These are phyloP conservation scores for Trichoderma orchidacearum DNA, from an alignment of 495 filamentous ascomycete species.

Conservation along the genomic window DNA sequence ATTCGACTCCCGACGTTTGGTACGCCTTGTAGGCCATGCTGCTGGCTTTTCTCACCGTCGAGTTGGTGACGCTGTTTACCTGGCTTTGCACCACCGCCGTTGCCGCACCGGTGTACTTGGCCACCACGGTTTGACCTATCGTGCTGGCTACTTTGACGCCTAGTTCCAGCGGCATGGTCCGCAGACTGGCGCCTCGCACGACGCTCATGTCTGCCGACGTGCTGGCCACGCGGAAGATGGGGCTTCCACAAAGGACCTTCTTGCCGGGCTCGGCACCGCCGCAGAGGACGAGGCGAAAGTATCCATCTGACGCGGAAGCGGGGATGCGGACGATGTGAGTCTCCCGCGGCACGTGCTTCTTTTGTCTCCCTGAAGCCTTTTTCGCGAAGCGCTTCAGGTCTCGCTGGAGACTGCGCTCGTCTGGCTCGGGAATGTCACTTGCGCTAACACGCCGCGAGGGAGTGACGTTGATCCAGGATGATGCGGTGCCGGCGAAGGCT, in stretches of 20 bases:
- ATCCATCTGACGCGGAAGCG: slow-evolving; percentile 47
- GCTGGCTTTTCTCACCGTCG: slow-evolving; percentile 25
- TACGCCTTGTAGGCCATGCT: slow-evolving; percentile 20
- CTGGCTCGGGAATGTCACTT: slow-evolving; percentile 28
- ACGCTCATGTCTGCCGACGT: slow-evolving; percentile 43
- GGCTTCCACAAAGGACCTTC: slow-evolving; percentile 48
- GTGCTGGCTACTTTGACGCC: slow-evolving; percentile 43
- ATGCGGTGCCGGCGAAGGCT: slow-evolving; percentile 37
- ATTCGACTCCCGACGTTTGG: slow-evolving; percentile 20
- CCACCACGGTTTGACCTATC: slow-evolving; percentile 34
- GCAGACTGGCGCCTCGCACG: slow-evolving; percentile 48
- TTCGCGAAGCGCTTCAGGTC: slow-evolving; percentile 48
- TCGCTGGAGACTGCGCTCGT: slow-evolving; percentile 53
- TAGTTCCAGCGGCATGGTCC: slow-evolving; percentile 48
- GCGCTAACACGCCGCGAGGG: slow-evolving; percentile 32
- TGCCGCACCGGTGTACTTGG: slow-evolving; percentile 31
- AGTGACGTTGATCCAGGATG: slow-evolving; percentile 52
- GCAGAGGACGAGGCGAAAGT: slow-evolving; percentile 51
- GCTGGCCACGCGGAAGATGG: slow-evolving; percentile 50
- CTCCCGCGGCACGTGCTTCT: slow-evolving; percentile 40
- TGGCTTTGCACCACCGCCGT: slow-evolving; percentile 20
- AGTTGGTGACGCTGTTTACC: slow-evolving; percentile 29
- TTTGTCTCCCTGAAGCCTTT: slow-evolving; percentile 25
- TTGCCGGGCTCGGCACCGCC: slow-evolving; percentile 26
- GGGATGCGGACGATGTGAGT: slow-evolving; percentile 51